These are phyloP conservation scores for Alternaria postmessia DNA, from an alignment of 2,329 filamentous ascomycete species.

Conservation along the genomic window DNA sequence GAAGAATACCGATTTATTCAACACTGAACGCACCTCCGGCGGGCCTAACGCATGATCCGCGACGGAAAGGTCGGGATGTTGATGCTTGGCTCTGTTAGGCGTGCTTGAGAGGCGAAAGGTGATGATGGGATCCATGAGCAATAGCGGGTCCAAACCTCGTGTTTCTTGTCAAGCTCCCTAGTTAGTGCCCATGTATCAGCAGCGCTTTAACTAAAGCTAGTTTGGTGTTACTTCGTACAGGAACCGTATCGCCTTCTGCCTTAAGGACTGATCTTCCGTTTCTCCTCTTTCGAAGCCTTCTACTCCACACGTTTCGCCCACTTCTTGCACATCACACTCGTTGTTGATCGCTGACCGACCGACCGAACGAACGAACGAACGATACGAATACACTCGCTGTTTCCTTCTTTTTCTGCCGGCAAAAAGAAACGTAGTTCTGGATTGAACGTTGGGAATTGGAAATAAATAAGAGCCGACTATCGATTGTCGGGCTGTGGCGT, in stretches of 20 bases:
- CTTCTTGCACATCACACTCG: not conserved
- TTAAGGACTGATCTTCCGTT: conserved; percentile 21
- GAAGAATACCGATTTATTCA: not conserved
- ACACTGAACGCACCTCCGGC: not conserved
- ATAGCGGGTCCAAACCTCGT: conserved; percentile 19
- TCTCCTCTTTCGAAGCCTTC: not conserved
- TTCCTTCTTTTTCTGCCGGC: not conserved
- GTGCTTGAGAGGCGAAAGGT: conserved; percentile 15
- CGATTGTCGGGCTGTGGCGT: conserved; percentile 13
- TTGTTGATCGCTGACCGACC: not conserved
- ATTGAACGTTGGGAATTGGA: not conserved
- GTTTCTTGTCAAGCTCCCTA: conserved; percentile 13
- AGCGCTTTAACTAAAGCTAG: conserved; percentile 7
- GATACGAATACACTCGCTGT: not conserved
- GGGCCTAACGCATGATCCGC: conserved; percentile 7
- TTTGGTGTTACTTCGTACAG: conserved; percentile 3
- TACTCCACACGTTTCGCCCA: conserved; percentile 6
- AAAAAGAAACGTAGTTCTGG: not conserved
- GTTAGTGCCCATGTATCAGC: conserved; percentile 22
- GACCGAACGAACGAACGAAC: not conserved
- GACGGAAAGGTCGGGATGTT: conserved; percentile 12
- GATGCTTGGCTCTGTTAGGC: conserved; percentile 2
- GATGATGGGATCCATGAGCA: conserved; percentile 2
- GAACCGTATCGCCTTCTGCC: conserved; percentile 18
- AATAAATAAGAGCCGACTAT: conserved; percentile 4